Evolutionary conservation across 495 filamentous ascomycete species (phyloP).

Genomic region (Cryomyces antarcticus): DNA sequence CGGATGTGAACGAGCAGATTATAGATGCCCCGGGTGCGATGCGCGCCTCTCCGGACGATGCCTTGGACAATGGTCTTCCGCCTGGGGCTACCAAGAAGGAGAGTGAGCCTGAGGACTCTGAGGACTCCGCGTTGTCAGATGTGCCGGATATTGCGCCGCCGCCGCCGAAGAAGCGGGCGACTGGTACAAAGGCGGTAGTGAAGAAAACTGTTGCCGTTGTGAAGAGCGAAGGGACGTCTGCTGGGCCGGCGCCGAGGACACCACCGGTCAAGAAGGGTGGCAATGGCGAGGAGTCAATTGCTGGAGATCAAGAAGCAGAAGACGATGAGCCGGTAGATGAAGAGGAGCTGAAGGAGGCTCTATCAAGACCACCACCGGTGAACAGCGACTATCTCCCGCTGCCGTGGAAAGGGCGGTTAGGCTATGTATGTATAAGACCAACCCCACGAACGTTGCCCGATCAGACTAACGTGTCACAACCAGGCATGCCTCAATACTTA

Average conservation of each 20-base stretch:
- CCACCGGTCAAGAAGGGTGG: slow-evolving; percentile 5
- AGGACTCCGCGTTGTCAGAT: slow-evolving; percentile 9
- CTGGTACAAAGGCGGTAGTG: slow-evolving; percentile 6
- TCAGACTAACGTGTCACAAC: not conserved
- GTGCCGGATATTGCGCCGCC: slow-evolving; percentile 6
- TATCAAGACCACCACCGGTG: slow-evolving; percentile 48
- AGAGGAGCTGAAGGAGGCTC: slow-evolving; percentile 24
- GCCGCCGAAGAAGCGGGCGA: slow-evolving; percentile 6
- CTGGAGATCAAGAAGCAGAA: slow-evolving; percentile 20
- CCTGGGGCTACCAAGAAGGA: slow-evolving; percentile 9
- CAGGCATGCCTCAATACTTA: slow-evolving; percentile 88
- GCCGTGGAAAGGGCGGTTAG: slow-evolving; percentile 82
- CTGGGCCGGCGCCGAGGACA: slow-evolving; percentile 12
- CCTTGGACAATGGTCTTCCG: slow-evolving; percentile 18
- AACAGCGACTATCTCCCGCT: slow-evolving; percentile 74
- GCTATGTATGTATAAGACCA: slow-evolving; percentile 44
- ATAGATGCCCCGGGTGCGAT: slow-evolving; percentile 23
- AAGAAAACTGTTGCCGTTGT: slow-evolving; percentile 11
- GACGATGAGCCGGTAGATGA: slow-evolving; percentile 20
- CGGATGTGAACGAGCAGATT: slow-evolving; percentile 22
- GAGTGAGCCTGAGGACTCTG: slow-evolving; percentile 1
- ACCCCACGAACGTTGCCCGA: too few species aligned
- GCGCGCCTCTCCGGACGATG: slow-evolving; percentile 22
- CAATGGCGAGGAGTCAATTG: slow-evolving; percentile 3
- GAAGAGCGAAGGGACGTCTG: slow-evolving; percentile 6